Conservation (phyloP, 169 alveolate species). For the Plasmodium vinckei region DNA sequence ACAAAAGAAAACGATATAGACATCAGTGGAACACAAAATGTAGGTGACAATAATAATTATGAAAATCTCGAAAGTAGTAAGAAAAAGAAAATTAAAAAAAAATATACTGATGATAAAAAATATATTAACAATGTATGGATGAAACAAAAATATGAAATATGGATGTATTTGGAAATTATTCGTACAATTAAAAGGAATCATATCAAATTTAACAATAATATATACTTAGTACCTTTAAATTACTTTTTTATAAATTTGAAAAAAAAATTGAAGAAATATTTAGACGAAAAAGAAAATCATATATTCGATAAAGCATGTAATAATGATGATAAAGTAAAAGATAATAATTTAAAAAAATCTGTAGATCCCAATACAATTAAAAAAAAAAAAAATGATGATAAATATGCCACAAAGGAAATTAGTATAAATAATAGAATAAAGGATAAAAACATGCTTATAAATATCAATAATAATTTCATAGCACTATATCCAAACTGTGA, state of each 20-base stretch:
- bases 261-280: conserved; percentile 39
- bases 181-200: conserved; percentile 61
- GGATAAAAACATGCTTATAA: conserved; percentile 58
- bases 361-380: conserved; percentile 12
- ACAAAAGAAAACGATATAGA: neutral
- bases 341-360: conserved; percentile 19
- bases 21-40: neutral
- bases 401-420: conserved; percentile 3
- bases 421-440: conserved; percentile 26
- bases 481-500: conserved; percentile 51
- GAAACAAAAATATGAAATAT: conserved; percentile 69
- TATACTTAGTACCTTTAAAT: conserved; percentile 73
- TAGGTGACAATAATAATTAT: neutral
- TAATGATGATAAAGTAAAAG: conserved; percentile 1
- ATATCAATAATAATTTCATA: conserved; percentile 52
- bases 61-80: conserved; percentile 6
- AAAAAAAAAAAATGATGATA: conserved; percentile 37
- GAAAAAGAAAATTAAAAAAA: conserved; percentile 13
- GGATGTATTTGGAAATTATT: conserved; percentile 71
- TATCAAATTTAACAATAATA: conserved; percentile 56
- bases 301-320: conserved; percentile 10
- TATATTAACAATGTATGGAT: conserved; percentile 31
- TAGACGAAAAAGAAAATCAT: conserved; percentile 13
- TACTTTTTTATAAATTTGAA: conserved; percentile 66
- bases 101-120: conserved; percentile 3